Base-by-base conservation (phyloP, 192 early-diverging fungal genomes). In the Podila epigama region DNA sequence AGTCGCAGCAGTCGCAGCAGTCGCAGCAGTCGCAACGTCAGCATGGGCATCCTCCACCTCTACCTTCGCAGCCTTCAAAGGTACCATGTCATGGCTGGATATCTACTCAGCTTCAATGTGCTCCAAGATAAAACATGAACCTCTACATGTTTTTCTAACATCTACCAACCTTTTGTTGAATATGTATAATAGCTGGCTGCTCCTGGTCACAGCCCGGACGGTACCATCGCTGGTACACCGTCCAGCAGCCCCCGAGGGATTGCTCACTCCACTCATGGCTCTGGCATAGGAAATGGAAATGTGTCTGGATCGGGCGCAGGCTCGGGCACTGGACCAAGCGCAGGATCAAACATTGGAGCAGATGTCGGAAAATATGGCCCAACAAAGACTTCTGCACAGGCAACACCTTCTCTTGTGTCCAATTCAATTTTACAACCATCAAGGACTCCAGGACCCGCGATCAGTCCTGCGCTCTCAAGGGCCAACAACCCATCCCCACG, bases 351-450 rank as follows among this genome's bases (percentile, higher is more conserved):
- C 41, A 62, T 44, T n/a, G n/a, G n/a, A n/a, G n/a, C n/a, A n/a
- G n/a, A n/a, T n/a, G n/a, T n/a, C n/a, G n/a, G n/a, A n/a, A n/a
- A n/a, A n/a, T n/a, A n/a, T n/a, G n/a, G n/a, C 31, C 3, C 62
- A 63, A 16, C 63, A 63, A 37, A 36, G 41, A 12, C 5, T 42
- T 22, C 58, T n/a, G 31, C 51, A n/a, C 63, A 33, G 13, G 39
- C 15, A 55, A 58, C n/a, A 22, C 11, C 10, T 27, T 10, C 22
- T 59, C 63, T 59, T 51, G 33, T 53, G 62, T 15, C 50, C 57
- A 32, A 27, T 2, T 28, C 63, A 0, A 39, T 29, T 28, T 27
- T 58, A 35, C 72, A 64, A 36, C 70, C 70, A 60, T 22, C 51
- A 13, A 22, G 28, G 2, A 34, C 54, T n/a, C 28, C 12, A 37